Evolutionary conservation across 805 yeast species (phyloP).

Genomic region (Yarrowia osloensis): DNA sequence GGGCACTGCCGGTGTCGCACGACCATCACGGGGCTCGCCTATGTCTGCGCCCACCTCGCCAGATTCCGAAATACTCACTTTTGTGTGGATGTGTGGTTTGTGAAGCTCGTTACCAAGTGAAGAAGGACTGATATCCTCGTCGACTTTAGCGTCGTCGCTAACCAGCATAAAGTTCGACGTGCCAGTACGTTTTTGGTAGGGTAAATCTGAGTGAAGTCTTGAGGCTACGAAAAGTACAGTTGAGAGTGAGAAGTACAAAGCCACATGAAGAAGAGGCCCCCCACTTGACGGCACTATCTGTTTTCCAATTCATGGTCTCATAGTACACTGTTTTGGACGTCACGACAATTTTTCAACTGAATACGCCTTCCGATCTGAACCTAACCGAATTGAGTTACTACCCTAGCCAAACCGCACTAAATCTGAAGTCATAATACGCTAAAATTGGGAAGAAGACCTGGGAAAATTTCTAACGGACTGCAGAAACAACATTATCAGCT

Average conservation of each 20-base stretch:
- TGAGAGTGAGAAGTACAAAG: background rate
- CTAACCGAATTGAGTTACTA: slow-evolving; percentile 7
- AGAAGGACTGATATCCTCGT: slow-evolving; percentile 21
- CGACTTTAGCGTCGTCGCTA: slow-evolving; percentile 29
- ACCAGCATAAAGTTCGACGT: slow-evolving; percentile 23
- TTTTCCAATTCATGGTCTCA: background rate
- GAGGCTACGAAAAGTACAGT: background rate
- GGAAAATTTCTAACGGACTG: background rate
- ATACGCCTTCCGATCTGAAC: slow-evolving; percentile 25
- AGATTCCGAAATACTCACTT: background rate
- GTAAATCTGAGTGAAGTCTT: background rate
- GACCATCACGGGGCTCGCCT: background rate
- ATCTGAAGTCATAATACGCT: background rate
- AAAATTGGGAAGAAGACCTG: background rate
- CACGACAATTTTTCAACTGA: background rate
- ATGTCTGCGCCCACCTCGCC: background rate
- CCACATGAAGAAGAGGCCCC: too few relatives aligned
- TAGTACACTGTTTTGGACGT: background rate
- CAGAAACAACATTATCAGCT: background rate
- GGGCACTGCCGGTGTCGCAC: background rate
- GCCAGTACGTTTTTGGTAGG: slow-evolving; percentile 25
- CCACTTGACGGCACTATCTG: background rate
- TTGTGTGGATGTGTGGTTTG: slow-evolving; percentile 21
- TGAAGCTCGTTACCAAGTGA: slow-evolving; percentile 17
- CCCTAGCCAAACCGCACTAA: slow-evolving; percentile 13